A percentile compares a stretch with the other conserved stretches of the same genome.
Evolutionary conservation across 2,329 filamentous ascomycete species (phyloP).

Genomic region (Talaromyces verruculosus): DNA sequence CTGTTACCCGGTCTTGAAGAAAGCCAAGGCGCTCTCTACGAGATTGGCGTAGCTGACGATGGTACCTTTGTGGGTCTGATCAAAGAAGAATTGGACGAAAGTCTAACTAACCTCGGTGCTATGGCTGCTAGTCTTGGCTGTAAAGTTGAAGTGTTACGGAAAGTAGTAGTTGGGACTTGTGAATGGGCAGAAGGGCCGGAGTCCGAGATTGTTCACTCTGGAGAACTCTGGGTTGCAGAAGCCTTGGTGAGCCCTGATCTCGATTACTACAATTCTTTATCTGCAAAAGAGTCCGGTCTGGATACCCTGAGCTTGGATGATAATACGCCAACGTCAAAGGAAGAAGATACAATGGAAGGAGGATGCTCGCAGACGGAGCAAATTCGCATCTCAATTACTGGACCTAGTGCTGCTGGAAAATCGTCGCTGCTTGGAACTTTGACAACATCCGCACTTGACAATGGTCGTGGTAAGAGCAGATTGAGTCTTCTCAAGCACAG

Average conservation of each 20-base stretch:
- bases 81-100: slow-evolving; percentile 89
- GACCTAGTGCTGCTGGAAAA: slow-evolving; percentile 88
- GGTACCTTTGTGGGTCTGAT: slow-evolving; percentile 85
- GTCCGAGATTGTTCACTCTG: slow-evolving; percentile 35
- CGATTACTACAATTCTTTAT: slow-evolving; percentile 40
- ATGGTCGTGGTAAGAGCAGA: slow-evolving; percentile 85
- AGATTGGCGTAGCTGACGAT: slow-evolving; percentile 94
- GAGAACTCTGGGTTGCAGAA: slow-evolving; percentile 82
- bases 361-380: slow-evolving; percentile 64
- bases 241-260: slow-evolving; percentile 78
- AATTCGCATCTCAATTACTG: slow-evolving; percentile 80
- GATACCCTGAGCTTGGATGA: slow-evolving; percentile 13
- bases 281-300: slow-evolving; percentile 11
- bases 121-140: slow-evolving; percentile 96
- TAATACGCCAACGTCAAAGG: background rate
- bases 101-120: slow-evolving; percentile 74
- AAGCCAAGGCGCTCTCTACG: slow-evolving; percentile 88
- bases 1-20: slow-evolving; percentile 78
- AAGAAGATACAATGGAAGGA: slow-evolving; percentile 24
- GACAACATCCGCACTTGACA: slow-evolving; percentile 84
- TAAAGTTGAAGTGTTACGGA: slow-evolving; percentile 74
- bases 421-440: slow-evolving; percentile 86
- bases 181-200: slow-evolving; percentile 51
- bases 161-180: slow-evolving; percentile 81
- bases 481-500: slow-evolving; percentile 86